Evolutionary conservation across 106 monocot genomes (phyloP).

Genomic region (Posidonia australis): DNA sequence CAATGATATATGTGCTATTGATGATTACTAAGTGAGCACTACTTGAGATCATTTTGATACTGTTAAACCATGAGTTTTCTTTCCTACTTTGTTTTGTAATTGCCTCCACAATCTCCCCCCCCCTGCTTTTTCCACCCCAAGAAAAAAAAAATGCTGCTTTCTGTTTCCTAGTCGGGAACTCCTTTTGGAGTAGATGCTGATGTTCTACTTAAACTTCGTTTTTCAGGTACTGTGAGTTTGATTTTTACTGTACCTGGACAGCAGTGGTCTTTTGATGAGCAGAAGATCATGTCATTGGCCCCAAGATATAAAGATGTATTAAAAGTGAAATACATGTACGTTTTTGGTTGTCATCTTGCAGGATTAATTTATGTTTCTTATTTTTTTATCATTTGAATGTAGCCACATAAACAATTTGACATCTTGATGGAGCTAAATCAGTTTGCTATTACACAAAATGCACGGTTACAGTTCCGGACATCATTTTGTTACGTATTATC

Average conservation of each 20-base stretch:
- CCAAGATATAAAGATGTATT: conserved; percentile 60
- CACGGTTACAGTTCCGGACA: too few relatives aligned
- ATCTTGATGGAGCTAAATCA: background rate
- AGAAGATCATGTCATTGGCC: conserved; percentile 47
- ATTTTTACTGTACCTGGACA: conserved; percentile 32
- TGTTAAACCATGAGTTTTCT: too few relatives aligned
- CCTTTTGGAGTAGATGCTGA: background rate
- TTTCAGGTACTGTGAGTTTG: conserved; percentile 33
- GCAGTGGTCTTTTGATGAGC: conserved; percentile 48
- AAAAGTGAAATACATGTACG: conserved; percentile 41
- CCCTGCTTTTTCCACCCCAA: too few relatives aligned
- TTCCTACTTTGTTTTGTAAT: conserved; percentile 2
- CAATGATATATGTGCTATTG: too few relatives aligned
- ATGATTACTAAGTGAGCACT: too few relatives aligned
- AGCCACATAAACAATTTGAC: background rate
- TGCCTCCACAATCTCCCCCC: background rate
- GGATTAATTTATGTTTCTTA: background rate
- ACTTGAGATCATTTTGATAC: too few relatives aligned
- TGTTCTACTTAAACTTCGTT: background rate
- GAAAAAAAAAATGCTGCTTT: too few relatives aligned
- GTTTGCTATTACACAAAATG: background rate
- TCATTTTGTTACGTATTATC: too few relatives aligned
- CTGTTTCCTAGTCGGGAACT: background rate
- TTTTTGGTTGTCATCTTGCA: background rate
- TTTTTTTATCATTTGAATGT: background rate